These are phyloP conservation scores for Inga leiocalycina DNA, from an alignment of 306 rosid genomes.

Conservation along the genomic window DNA sequence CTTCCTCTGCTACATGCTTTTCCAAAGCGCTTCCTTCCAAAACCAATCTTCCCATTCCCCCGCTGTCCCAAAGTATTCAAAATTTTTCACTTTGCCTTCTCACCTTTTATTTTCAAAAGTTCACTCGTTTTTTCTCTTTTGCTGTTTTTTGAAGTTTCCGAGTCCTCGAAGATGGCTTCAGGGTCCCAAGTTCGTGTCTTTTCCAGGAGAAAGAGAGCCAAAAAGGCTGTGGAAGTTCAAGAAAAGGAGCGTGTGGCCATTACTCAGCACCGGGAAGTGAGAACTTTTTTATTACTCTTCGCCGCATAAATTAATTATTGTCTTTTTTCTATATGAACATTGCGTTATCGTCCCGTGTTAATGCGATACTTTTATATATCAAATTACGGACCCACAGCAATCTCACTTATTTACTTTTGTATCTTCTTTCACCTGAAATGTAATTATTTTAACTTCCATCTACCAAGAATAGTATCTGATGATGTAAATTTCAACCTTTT, in stretches of 20 bases:
- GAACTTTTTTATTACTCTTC: slow-evolving; percentile 19
- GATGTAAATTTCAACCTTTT: slow-evolving; percentile 2
- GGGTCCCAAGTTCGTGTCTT: slow-evolving; percentile 65
- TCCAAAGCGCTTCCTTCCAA: slow-evolving; percentile 26
- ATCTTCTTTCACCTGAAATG: background rate
- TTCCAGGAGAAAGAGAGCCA: slow-evolving; percentile 59
- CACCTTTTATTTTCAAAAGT: background rate
- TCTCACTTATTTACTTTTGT: slow-evolving; percentile 3
- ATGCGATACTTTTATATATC: background rate
- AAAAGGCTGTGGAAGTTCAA: slow-evolving; percentile 36
- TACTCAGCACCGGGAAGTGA: slow-evolving; percentile 40
- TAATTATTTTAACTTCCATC: background rate
- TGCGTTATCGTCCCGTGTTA: background rate
- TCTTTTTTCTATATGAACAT: background rate
- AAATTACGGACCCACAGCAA: background rate
- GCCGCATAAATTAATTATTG: background rate
- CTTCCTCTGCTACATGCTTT: slow-evolving; percentile 33
- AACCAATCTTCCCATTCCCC: slow-evolving; percentile 17
- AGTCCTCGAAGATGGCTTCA: slow-evolving; percentile 41
- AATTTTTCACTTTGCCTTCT: background rate
- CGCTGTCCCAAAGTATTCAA: background rate
- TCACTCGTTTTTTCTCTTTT: background rate
- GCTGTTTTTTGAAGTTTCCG: slow-evolving; percentile 17
- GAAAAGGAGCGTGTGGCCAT: slow-evolving; percentile 21
- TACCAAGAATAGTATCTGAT: slow-evolving; percentile 22